A percentile compares a stretch with the other conserved stretches of the same genome.
phyloP scores from a whole-genome alignment of 2,329 filamentous ascomycete genomes.

The Aspergillus sp. region DNA sequence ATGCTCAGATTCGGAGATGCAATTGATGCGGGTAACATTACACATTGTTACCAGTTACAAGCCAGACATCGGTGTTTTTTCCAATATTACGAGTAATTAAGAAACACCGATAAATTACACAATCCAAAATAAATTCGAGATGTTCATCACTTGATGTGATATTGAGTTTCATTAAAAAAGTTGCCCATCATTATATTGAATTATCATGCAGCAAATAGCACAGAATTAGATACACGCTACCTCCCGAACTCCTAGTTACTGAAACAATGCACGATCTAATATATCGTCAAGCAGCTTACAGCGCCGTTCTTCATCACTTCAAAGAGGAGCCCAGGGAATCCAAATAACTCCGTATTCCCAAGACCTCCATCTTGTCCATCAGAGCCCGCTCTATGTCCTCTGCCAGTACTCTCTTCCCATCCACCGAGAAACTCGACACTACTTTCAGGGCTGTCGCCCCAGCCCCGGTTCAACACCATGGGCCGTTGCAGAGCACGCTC shows the following conservation, averaged over 20 bases:
- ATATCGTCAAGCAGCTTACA: conserved; percentile 85
- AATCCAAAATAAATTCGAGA: no score
- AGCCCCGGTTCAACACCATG: conserved; percentile 87
- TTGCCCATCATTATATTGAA: background rate
- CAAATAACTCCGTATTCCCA: conserved; percentile 79
- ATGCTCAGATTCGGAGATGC: no score
- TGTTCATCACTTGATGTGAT: no score
- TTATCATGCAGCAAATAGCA: no score
- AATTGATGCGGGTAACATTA: background rate
- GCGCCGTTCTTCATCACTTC: conserved; percentile 91
- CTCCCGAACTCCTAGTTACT: no score
- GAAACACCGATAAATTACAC: background rate
- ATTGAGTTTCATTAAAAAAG: no score
- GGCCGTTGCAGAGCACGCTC: conserved; percentile 51
- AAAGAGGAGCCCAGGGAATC: conserved; percentile 90
- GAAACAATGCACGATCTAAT: conserved; percentile 42
- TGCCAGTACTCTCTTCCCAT: conserved; percentile 69
- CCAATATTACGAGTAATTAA: no score
- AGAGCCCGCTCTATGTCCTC: conserved; percentile 39
- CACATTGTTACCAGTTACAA: background rate
- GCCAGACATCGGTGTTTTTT: no score
- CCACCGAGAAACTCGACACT: conserved; percentile 80
- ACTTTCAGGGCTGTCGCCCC: conserved; percentile 86
- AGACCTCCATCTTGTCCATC: conserved; percentile 48
- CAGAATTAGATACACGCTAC: no score